These are phyloP conservation scores for Phytophthora foliorum DNA, from an alignment of 352 stramenopile species.

Conservation along the genomic window DNA sequence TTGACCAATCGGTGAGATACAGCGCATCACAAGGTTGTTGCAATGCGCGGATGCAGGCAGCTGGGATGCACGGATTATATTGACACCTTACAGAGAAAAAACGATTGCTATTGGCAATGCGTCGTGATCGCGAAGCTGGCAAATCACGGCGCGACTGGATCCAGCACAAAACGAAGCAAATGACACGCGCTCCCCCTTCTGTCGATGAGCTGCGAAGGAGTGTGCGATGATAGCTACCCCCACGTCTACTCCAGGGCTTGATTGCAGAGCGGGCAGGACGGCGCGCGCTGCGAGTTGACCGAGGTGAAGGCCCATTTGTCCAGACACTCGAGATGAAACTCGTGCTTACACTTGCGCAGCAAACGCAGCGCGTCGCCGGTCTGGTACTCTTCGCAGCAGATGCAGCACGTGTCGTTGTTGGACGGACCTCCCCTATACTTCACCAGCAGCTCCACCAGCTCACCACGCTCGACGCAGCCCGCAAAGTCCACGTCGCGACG, in stretches of 20 bases:
- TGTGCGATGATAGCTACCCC: not conserved
- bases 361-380: constrained; percentile 81
- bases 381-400: constrained; percentile 90
- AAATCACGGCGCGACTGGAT: constrained; percentile 10
- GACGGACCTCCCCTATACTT: constrained; percentile 79
- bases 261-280: constrained; percentile 87
- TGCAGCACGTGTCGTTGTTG: constrained; percentile 90
- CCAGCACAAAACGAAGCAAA: constrained; percentile 11
- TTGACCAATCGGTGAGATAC: constrained; percentile 12
- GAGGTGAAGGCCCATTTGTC: constrained; percentile 91
- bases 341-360: constrained; percentile 86
- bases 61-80: constrained; percentile 2
- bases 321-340: constrained; percentile 91
- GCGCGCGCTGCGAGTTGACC: constrained; percentile 69
- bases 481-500: constrained; percentile 70
- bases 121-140: constrained; percentile 21
- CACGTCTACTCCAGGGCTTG: constrained; percentile 74
- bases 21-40: constrained; percentile 15
- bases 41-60: no score
- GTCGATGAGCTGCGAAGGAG: constrained; percentile 3
- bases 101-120: constrained; percentile 6
- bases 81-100: constrained; percentile 18
- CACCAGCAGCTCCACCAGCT: constrained; percentile 78
- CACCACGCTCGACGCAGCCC: constrained; percentile 72
- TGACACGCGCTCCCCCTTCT: constrained; percentile 11